A percentile compares a stretch with the other conserved stretches of the same genome.
Evolutionary conservation across 2,329 filamentous ascomycete species (phyloP).

Genomic region (Sporothrix humicola): DNA sequence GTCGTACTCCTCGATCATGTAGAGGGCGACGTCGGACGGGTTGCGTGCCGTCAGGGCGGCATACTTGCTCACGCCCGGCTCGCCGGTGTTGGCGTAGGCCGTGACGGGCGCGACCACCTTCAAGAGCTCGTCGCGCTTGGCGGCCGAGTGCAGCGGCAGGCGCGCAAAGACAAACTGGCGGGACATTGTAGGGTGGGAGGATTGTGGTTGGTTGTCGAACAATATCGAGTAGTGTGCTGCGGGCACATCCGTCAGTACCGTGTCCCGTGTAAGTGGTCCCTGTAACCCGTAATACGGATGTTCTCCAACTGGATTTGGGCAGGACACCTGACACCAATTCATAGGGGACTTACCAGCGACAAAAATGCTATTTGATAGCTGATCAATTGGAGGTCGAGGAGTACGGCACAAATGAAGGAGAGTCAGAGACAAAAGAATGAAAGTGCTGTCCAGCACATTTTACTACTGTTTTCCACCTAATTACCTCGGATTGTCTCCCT

Average conservation of each 20-base stretch:
- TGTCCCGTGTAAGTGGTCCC: slow-evolving; percentile 2
- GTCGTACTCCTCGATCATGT: slow-evolving; percentile 30
- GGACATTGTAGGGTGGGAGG: slow-evolving; percentile 10
- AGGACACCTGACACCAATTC: no score
- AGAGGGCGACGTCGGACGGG: slow-evolving; percentile 14
- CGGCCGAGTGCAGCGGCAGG: slow-evolving; percentile 14
- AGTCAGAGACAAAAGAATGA: not conserved
- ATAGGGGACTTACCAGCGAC: no score
- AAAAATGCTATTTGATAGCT: not conserved
- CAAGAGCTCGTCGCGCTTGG: slow-evolving; percentile 1
- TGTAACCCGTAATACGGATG: no score
- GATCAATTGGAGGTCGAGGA: not conserved
- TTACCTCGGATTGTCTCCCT: not conserved
- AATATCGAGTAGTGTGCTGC: no score
- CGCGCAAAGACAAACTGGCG: slow-evolving; percentile 25
- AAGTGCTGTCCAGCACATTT: not conserved
- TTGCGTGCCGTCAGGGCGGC: not conserved
- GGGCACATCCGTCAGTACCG: not conserved
- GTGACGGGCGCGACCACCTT: not conserved
- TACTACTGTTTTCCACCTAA: not conserved
- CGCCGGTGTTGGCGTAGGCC: slow-evolving; percentile 6
- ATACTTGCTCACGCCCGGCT: slow-evolving; percentile 27
- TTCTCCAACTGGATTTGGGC: no score
- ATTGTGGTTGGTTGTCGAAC: no score
- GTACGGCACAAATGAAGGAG: not conserved